These are phyloP conservation scores for Alnus glutinosa DNA, from an alignment of 306 rosid species.

Conservation along the genomic window DNA sequence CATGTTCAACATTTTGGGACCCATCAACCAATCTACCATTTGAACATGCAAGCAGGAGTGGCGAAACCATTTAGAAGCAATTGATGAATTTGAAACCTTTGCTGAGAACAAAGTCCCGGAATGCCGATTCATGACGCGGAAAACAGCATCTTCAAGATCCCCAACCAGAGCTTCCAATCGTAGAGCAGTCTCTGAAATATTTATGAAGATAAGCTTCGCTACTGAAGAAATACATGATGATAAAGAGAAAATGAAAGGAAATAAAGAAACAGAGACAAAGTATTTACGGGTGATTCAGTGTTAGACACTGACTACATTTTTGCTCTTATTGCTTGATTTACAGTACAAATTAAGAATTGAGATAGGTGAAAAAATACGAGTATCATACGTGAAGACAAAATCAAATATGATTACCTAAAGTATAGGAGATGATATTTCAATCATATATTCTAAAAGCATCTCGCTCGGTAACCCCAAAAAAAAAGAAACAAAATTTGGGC, in stretches of 20 bases:
- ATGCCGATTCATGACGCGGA: conserved; percentile 51
- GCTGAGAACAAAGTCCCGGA: conserved; percentile 47
- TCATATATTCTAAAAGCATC: conserved; percentile 16
- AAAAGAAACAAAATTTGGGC: neutral
- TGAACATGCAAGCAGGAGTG: conserved; percentile 19
- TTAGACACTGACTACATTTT: too few species aligned
- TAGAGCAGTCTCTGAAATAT: conserved; percentile 68
- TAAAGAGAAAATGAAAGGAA: too few species aligned
- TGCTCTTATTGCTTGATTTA: too few species aligned
- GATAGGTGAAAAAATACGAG: too few species aligned
- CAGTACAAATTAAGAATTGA: too few species aligned
- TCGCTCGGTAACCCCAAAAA: conserved; percentile 24
- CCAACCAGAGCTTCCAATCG: conserved; percentile 81
- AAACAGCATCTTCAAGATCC: conserved; percentile 82
- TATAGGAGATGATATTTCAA: too few species aligned
- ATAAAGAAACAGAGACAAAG: too few species aligned
- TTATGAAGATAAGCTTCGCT: conserved; percentile 27
- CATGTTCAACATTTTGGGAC: conserved; percentile 15
- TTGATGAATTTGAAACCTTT: conserved; percentile 42
- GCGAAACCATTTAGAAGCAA: conserved; percentile 37
- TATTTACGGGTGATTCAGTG: too few species aligned
- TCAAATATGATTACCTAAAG: too few species aligned
- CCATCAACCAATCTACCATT: conserved; percentile 18
- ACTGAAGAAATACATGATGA: too few species aligned
- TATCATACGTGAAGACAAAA: too few species aligned